phyloP scores from a whole-genome alignment of 306 rosid genomes.

The Myrica gale region DNA sequence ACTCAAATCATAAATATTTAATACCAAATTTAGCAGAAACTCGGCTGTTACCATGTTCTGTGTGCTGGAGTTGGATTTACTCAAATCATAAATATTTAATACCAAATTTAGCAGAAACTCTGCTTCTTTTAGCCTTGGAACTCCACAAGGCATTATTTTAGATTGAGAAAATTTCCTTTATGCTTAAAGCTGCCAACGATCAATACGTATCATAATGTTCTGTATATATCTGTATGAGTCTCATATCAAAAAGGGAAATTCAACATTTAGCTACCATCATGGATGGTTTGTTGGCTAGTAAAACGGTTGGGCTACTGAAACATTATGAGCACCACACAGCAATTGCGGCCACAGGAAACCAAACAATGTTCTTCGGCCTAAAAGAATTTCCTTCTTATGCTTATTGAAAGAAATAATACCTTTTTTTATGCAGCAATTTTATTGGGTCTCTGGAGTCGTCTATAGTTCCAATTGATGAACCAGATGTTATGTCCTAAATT shows the following conservation, averaged over 20 bases:
- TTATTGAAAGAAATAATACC: neutral
- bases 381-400: neutral
- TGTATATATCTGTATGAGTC: neutral
- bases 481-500: constrained; percentile 26
- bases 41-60: neutral
- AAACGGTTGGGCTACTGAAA: neutral
- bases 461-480: constrained; percentile 13
- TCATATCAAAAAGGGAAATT: neutral
- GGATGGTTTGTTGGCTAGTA: neutral
- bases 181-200: neutral
- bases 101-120: neutral
- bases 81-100: neutral
- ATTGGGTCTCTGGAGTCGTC: neutral
- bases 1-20: neutral
- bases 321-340: neutral
- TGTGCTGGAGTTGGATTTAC: too few species aligned
- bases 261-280: neutral
- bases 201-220: neutral
- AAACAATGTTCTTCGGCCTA: neutral
- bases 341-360: neutral
- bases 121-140: neutral
- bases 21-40: neutral
- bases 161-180: neutral
- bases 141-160: neutral
- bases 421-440: neutral